Conservation (phyloP, 2,329 filamentous ascomycete genomes). For the Leptographium wingfieldii region DNA sequence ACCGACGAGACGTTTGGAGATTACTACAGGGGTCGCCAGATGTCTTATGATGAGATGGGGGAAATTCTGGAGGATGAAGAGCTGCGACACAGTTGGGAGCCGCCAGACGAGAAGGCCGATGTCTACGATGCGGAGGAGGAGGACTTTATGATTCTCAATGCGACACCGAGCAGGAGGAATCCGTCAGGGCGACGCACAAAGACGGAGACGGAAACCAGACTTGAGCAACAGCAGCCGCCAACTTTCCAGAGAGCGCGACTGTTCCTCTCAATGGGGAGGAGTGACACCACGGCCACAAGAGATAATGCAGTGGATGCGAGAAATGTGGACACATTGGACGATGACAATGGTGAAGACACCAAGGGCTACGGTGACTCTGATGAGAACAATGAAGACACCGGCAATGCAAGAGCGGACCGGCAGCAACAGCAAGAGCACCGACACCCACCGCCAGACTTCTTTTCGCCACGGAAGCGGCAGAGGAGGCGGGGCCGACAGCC, state of each 20-base stretch:
- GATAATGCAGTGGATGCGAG: background rate
- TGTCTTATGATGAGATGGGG: constrained; percentile 1
- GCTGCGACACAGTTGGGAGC: constrained; percentile 2
- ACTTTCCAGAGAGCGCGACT: background rate
- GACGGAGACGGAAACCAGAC: background rate
- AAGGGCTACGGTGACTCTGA: background rate
- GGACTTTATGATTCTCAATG: background rate
- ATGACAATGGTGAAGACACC: background rate
- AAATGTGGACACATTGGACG: background rate
- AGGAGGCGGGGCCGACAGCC: background rate
- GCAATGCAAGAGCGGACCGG: background rate
- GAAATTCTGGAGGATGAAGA: constrained; percentile 6
- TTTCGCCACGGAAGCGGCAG: constrained; percentile 13
- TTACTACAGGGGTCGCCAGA: background rate
- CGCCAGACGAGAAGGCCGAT: background rate
- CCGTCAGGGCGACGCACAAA: background rate
- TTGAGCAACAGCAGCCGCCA: background rate
- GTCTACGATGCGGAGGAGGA: background rate
- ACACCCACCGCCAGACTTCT: constrained; percentile 9
- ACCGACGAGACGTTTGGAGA: background rate
- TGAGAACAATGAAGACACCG: background rate
- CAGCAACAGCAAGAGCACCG: background rate
- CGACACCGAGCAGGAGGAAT: background rate
- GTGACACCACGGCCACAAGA: background rate
- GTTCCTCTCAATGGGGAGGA: constrained; percentile 1